Conservation (phyloP, 2,329 filamentous ascomycete species). For the Fusarium caatingaense region DNA sequence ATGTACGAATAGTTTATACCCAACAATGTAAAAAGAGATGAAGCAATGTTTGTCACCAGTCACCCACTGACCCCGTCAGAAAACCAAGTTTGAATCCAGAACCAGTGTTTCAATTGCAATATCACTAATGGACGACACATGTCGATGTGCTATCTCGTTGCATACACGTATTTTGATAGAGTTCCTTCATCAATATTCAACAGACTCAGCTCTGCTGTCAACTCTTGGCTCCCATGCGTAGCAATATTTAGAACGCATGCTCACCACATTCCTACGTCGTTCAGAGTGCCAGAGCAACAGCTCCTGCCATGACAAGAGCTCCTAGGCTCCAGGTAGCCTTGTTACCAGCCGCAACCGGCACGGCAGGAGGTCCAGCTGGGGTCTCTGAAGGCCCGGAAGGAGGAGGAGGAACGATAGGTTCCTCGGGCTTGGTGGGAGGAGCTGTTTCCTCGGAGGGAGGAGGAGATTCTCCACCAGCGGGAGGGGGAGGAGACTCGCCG, state of each 20-base stretch:
- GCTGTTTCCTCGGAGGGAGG: neutral
- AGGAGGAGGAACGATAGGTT: neutral
- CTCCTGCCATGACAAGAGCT: constrained; percentile 53
- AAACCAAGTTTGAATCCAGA: neutral
- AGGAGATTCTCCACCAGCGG: neutral
- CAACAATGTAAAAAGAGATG: neutral
- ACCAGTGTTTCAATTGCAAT: neutral
- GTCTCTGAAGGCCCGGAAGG: constrained; percentile 11
- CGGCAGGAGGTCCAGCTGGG: constrained; percentile 23
- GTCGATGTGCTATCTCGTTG: neutral
- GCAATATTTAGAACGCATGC: neutral
- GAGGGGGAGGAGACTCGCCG: neutral
- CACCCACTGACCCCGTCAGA: neutral
- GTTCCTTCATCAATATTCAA: neutral
- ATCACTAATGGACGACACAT: neutral
- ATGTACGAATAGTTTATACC: neutral
- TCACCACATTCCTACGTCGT: neutral
- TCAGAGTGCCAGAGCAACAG: constrained; percentile 55
- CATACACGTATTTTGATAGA: neutral
- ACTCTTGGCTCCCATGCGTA: neutral
- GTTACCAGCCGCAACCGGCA: constrained; percentile 53
- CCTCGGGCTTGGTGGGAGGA: neutral
- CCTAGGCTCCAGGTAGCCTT: constrained; percentile 52
- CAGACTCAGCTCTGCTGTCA: neutral
- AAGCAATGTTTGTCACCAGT: neutral